A percentile compares a stretch with the other conserved stretches of the same genome.
Conservation (phyloP, 164 flowering plant genomes). For the Annona cherimola region DNA sequence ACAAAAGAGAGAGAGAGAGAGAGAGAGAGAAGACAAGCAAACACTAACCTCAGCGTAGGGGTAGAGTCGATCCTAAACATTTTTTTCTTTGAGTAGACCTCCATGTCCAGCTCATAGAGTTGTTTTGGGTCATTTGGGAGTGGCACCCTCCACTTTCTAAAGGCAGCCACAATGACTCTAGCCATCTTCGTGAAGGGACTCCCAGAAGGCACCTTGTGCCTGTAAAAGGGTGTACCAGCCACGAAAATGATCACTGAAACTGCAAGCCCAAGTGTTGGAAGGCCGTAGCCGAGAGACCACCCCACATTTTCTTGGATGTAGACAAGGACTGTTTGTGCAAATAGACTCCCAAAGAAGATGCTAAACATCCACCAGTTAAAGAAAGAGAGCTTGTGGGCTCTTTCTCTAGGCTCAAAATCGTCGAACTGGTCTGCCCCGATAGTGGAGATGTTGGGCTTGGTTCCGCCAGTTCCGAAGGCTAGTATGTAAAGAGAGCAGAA, state of each 20-base stretch:
- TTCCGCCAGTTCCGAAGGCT: conserved; percentile 26
- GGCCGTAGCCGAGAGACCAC: conserved; percentile 28
- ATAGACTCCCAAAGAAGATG: conserved; percentile 27
- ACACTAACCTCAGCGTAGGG: conserved; percentile 20
- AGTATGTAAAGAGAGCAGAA: conserved; percentile 19
- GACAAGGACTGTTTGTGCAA: conserved; percentile 26
- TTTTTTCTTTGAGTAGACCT: conserved; percentile 16
- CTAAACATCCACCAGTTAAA: conserved; percentile 39
- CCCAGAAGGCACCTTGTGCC: conserved; percentile 27
- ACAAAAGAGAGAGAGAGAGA: not conserved
- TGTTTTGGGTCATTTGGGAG: conserved; percentile 24
- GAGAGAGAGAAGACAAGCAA: not conserved
- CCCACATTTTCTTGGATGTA: conserved; percentile 33
- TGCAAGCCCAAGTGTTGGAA: conserved; percentile 26
- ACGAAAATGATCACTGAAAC: conserved; percentile 20
- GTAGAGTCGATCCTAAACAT: conserved; percentile 21
- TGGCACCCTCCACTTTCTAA: conserved; percentile 19
- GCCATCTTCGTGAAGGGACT: conserved; percentile 31
- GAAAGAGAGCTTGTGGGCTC: conserved; percentile 24
- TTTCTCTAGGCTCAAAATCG: conserved; percentile 26
- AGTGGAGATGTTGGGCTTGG: conserved; percentile 31
- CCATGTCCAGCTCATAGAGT: conserved; percentile 26
- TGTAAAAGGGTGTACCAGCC: conserved; percentile 25
- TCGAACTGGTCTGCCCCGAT: conserved; percentile 25
- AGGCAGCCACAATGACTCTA: conserved; percentile 22